These are phyloP conservation scores for Phenoliferia sp. DNA, from an alignment of 1,284 basidiomycete genomes.

Conservation along the genomic window DNA sequence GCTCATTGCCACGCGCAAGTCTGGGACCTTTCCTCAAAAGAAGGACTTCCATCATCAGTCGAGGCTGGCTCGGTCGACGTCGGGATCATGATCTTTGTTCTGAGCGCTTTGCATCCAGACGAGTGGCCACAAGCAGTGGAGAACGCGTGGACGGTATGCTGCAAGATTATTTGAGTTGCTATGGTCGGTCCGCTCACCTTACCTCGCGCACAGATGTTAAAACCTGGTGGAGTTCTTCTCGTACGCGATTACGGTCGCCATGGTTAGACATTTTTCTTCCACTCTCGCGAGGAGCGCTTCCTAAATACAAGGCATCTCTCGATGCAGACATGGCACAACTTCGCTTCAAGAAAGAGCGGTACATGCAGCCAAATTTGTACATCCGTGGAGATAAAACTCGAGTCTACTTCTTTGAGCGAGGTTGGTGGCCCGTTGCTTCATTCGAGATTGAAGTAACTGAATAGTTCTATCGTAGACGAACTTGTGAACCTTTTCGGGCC, in stretches of 20 bases:
- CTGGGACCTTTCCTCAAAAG: slow-evolving; percentile 77
- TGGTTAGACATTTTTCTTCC: slow-evolving; percentile 42
- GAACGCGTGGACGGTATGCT: slow-evolving; percentile 71
- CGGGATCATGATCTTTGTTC: slow-evolving; percentile 86
- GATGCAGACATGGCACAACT: slow-evolving; percentile 71
- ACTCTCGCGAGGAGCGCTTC: too few relatives aligned
- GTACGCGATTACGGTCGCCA: slow-evolving; percentile 93
- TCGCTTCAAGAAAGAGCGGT: slow-evolving; percentile 78
- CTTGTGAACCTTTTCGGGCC: slow-evolving; percentile 73
- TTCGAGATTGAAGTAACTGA: background rate
- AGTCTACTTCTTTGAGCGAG: slow-evolving; percentile 88
- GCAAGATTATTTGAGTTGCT: background rate
- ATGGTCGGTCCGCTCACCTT: background rate
- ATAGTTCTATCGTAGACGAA: slow-evolving; percentile 56
- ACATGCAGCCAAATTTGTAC: slow-evolving; percentile 82
- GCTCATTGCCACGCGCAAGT: slow-evolving; percentile 72
- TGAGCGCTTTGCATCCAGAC: slow-evolving; percentile 86
- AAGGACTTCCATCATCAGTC: slow-evolving; percentile 60
- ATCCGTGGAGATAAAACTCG: slow-evolving; percentile 93
- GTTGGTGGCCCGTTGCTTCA: slow-evolving; percentile 46
- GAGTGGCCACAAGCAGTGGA: slow-evolving; percentile 83
- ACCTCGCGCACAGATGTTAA: slow-evolving; percentile 83
- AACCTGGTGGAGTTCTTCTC: slow-evolving; percentile 77
- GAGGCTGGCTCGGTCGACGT: slow-evolving; percentile 67
- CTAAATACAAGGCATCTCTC: background rate